phyloP scores from a whole-genome alignment of 2,329 filamentous ascomycete species.

The Xylogone sp. region DNA sequence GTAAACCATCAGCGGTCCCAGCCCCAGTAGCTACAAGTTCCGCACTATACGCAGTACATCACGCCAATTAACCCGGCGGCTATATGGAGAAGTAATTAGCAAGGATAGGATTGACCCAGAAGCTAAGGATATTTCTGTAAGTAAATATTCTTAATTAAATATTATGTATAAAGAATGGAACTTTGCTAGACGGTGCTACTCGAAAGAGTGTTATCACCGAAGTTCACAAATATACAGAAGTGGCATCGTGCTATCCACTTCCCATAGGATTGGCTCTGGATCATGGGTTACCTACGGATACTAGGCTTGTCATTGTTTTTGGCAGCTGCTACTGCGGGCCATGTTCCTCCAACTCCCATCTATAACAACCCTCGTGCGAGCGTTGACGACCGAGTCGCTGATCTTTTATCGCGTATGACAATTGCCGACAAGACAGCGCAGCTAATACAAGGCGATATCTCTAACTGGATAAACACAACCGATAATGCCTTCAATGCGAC shows the following conservation, averaged over 20 bases:
- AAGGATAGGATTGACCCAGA: too few species aligned
- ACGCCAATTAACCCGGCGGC: not conserved
- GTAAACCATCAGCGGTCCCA: too few species aligned
- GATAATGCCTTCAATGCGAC: slow-evolving; percentile 63
- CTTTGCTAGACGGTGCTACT: too few species aligned
- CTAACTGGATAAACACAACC: slow-evolving; percentile 69
- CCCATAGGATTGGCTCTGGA: too few species aligned
- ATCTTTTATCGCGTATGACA: slow-evolving; percentile 70
- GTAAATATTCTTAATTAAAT: too few species aligned
- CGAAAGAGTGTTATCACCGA: too few species aligned
- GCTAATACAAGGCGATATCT: slow-evolving; percentile 65
- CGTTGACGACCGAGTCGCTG: slow-evolving; percentile 60
- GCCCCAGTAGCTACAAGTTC: too few species aligned
- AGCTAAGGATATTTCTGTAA: too few species aligned
- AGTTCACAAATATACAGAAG: too few species aligned
- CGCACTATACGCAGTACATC: too few species aligned
- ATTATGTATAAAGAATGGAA: too few species aligned
- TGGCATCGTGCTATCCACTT: too few species aligned
- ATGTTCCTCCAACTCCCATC: slow-evolving; percentile 28
- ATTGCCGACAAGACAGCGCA: slow-evolving; percentile 71
- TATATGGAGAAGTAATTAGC: not conserved
- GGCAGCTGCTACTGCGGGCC: not conserved
- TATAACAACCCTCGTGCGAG: slow-evolving; percentile 63
- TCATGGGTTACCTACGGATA: not conserved
- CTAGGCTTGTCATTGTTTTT: not conserved